These are phyloP conservation scores for Zizania palustris DNA, from an alignment of 202 grass and related monocot genomes.

Conservation along the genomic window DNA sequence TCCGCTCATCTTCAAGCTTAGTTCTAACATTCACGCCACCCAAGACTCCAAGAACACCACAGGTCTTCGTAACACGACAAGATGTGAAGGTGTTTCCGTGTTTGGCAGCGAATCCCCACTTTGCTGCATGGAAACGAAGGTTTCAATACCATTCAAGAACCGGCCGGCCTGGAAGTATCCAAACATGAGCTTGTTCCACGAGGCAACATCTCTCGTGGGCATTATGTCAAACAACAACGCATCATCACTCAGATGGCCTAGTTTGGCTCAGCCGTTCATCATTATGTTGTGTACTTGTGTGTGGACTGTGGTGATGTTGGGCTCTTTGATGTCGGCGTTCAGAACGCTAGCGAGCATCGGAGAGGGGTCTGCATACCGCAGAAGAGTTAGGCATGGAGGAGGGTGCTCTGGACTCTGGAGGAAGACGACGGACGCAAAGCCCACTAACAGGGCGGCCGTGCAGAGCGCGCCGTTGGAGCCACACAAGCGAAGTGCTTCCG, in stretches of 20 bases:
- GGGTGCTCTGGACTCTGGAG: constrained; percentile 94
- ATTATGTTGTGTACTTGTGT: constrained; percentile 80
- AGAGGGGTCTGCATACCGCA: constrained; percentile 62
- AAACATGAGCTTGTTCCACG: constrained; percentile 89
- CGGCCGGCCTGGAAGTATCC: constrained; percentile 60
- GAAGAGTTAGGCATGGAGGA: constrained; percentile 74
- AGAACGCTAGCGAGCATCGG: constrained; percentile 58
- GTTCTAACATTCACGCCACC: too few relatives aligned
- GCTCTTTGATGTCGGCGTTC: constrained; percentile 46
- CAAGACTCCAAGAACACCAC: constrained; percentile 62
- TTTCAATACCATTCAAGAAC: constrained; percentile 41
- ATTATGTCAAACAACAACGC: constrained; percentile 82
- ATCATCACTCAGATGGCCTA: constrained; percentile 56
- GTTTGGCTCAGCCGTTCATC: constrained; percentile 65
- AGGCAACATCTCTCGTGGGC: constrained; percentile 59
- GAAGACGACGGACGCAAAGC: constrained; percentile 73
- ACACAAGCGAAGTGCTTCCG: constrained; percentile 57
- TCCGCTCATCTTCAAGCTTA: too few relatives aligned
- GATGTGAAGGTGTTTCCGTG: constrained; percentile 79
- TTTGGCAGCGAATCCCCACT: constrained; percentile 50
- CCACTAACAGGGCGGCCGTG: constrained; percentile 71
- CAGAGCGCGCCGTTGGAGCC: constrained; percentile 49
- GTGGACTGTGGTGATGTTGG: constrained; percentile 83
- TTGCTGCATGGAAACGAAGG: constrained; percentile 63
- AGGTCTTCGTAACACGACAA: constrained; percentile 66